These are phyloP conservation scores for Pyricularia pennisetigena DNA, from an alignment of 2,329 filamentous ascomycete species.

Conservation along the genomic window DNA sequence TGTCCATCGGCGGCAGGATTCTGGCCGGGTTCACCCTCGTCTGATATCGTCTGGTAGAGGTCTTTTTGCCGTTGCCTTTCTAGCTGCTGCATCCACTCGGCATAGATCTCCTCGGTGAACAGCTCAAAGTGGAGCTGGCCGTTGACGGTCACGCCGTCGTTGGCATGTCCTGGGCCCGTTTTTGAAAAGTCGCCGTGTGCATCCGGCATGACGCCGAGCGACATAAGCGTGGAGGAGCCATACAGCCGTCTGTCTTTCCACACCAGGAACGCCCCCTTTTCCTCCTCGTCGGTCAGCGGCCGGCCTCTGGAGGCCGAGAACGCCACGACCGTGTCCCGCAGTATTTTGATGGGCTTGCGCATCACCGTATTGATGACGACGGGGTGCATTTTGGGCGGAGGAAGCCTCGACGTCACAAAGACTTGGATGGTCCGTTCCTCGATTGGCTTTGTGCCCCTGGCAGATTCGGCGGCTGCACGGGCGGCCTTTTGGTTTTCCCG, in stretches of 20 bases:
- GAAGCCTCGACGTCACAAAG: constrained; percentile 58
- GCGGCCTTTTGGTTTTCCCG: not conserved
- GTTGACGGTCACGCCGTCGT: constrained; percentile 28
- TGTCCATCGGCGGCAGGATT: not conserved
- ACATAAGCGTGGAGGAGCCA: constrained; percentile 62
- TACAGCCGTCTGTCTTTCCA: constrained; percentile 69
- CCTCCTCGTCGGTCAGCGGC: constrained; percentile 26
- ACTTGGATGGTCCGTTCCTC: constrained; percentile 21
- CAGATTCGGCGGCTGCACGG: constrained; percentile 7
- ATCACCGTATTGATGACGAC: constrained; percentile 57
- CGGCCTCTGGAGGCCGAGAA: constrained; percentile 42
- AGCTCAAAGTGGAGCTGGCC: constrained; percentile 65
- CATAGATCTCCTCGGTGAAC: constrained; percentile 58
- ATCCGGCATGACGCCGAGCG: constrained; percentile 48
- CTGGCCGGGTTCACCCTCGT: constrained; percentile 12
- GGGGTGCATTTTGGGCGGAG: constrained; percentile 13
- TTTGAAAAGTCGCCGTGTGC: constrained; percentile 30
- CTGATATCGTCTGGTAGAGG: constrained; percentile 27
- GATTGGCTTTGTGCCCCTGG: constrained; percentile 4
- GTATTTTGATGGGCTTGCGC: constrained; percentile 55
- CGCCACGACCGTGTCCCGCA: constrained; percentile 60
- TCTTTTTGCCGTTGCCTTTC: constrained; percentile 35
- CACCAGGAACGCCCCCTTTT: constrained; percentile 60
- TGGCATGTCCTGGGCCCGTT: constrained; percentile 13
- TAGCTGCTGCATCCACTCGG: constrained; percentile 34